phyloP scores from a whole-genome alignment of 352 stramenopile genomes.

The Chrysophaeum taylorii region DNA sequence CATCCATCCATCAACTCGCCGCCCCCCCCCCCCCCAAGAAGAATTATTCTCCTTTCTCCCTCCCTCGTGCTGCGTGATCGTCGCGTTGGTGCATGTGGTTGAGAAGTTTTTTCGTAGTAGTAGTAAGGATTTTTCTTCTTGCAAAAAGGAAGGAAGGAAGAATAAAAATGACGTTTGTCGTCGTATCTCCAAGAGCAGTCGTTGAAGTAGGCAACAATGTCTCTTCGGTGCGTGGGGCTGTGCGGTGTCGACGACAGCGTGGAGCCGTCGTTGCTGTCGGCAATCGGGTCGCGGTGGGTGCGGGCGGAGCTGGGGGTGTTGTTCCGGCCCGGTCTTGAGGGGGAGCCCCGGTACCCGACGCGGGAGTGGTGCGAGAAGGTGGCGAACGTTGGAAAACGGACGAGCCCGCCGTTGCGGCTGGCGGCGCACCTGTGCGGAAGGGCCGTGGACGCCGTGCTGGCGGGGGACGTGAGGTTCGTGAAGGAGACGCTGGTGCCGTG shows the following conservation, averaged over 20 bases:
- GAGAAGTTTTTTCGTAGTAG: too few relatives aligned
- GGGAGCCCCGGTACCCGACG: conserved; percentile 51
- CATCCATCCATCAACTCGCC: too few relatives aligned
- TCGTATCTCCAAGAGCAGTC: too few relatives aligned
- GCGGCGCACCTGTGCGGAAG: conserved; percentile 58
- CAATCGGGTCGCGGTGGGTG: conserved; percentile 42
- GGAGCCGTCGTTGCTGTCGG: conserved; percentile 40
- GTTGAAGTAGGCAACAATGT: too few relatives aligned
- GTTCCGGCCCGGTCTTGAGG: conserved; percentile 52
- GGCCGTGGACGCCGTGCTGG: conserved; percentile 53
- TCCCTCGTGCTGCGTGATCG: too few relatives aligned
- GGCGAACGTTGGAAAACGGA: conserved; percentile 14
- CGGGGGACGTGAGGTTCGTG: conserved; percentile 42
- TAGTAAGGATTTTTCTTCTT: too few relatives aligned
- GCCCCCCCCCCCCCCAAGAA: too few relatives aligned
- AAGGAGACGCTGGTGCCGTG: conserved; percentile 33
- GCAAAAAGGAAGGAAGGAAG: too few relatives aligned
- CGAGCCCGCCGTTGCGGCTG: conserved; percentile 36
- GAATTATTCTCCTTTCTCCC: too few relatives aligned
- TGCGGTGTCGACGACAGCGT: conserved; percentile 64
- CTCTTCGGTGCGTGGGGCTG: conserved; percentile 40
- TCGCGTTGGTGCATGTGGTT: too few relatives aligned
- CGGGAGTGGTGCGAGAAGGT: conserved; percentile 40
- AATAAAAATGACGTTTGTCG: too few relatives aligned
- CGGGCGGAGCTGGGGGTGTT: conserved; percentile 60